Conservation (phyloP, 306 rosid genomes). For the Gynostemma pentaphyllum region DNA sequence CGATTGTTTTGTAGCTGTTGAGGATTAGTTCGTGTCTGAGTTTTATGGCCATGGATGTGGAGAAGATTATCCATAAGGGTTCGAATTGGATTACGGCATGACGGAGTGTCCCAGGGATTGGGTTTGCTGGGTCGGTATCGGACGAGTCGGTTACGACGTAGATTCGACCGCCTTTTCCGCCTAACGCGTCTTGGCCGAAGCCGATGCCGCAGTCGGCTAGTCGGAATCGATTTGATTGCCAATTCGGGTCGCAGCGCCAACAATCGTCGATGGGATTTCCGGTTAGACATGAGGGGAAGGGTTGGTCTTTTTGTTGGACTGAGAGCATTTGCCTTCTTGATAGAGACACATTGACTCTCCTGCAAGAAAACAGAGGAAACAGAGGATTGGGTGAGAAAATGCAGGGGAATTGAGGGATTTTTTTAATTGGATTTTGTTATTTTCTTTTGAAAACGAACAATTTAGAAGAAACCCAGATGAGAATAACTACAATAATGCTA, state of each 20-base stretch:
- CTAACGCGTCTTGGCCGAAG: slow-evolving; percentile 46
- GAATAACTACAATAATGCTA: too few species aligned
- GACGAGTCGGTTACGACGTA: slow-evolving; percentile 61
- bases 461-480: background rate
- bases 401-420: too few species aligned
- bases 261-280: slow-evolving; percentile 72
- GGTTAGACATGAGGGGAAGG: slow-evolving; percentile 25
- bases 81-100: slow-evolving; percentile 64
- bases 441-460: too few species aligned
- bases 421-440: too few species aligned
- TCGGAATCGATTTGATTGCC: slow-evolving; percentile 40
- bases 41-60: slow-evolving; percentile 39
- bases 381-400: background rate
- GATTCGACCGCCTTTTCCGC: slow-evolving; percentile 68
- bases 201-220: slow-evolving; percentile 66
- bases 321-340: slow-evolving; percentile 27
- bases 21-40: slow-evolving; percentile 52
- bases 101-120: slow-evolving; percentile 57
- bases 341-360: slow-evolving; percentile 43
- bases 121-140: slow-evolving; percentile 40
- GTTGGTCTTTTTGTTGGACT: slow-evolving; percentile 20
- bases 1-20: slow-evolving; percentile 58
- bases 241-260: slow-evolving; percentile 60
- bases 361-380: slow-evolving; percentile 14
- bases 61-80: slow-evolving; percentile 58